These are phyloP conservation scores for Candida ulmi DNA, from an alignment of 805 yeast genomes.

Conservation along the genomic window DNA sequence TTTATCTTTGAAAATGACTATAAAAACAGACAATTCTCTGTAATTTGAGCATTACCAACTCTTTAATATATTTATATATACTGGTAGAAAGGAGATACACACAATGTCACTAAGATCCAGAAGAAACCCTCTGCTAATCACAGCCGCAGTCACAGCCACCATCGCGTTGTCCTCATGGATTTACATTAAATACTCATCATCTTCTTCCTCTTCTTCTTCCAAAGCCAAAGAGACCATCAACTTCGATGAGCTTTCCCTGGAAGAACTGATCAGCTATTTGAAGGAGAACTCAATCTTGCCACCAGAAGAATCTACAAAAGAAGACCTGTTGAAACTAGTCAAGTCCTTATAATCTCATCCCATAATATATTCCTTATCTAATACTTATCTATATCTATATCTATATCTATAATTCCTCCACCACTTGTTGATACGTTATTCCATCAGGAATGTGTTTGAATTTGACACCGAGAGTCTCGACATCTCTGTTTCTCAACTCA, in stretches of 20 bases:
- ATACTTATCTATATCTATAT: not conserved
- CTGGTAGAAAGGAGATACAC: too few relatives aligned
- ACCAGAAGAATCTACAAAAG: not conserved
- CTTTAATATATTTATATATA: too few relatives aligned
- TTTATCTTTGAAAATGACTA: too few relatives aligned
- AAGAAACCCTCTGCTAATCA: not conserved
- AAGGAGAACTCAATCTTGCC: not conserved
- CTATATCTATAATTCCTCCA: not conserved
- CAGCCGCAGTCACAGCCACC: not conserved
- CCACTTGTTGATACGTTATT: slow-evolving; percentile 5
- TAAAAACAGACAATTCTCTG: too few relatives aligned
- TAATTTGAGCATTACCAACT: too few relatives aligned
- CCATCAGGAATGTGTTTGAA: slow-evolving; percentile 62
- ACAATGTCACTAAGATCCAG: not conserved
- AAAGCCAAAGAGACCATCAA: not conserved
- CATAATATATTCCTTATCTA: too few relatives aligned
- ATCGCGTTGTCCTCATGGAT: not conserved
- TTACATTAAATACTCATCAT: not conserved
- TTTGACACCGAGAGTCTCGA: slow-evolving; percentile 60
- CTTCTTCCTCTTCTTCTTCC: too few relatives aligned
- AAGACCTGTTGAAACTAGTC: not conserved
- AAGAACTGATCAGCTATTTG: not conserved
- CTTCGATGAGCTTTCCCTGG: not conserved
- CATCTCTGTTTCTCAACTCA: slow-evolving; percentile 73
- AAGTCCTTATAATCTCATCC: not conserved